phyloP scores from a whole-genome alignment of 2,329 filamentous ascomycete species.

The Ascochyta rabiei region DNA sequence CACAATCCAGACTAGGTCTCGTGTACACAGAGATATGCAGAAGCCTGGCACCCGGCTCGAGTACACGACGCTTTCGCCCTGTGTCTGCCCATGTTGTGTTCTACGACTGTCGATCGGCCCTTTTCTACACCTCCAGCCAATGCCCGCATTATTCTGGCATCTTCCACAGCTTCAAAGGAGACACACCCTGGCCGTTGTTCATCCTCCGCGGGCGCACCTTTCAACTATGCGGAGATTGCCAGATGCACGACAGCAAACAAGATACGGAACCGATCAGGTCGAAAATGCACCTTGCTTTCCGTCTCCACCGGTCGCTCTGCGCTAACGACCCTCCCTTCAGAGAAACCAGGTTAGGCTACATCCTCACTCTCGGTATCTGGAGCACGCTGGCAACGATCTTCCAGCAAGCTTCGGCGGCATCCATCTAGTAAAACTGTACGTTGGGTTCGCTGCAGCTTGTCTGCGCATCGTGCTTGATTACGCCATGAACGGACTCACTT shows the following conservation, averaged over 20 bases:
- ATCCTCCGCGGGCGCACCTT: conserved; percentile 1
- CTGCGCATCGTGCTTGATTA: background rate
- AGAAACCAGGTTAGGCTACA: background rate
- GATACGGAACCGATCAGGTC: background rate
- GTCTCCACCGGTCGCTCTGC: background rate
- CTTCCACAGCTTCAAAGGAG: background rate
- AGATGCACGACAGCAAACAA: background rate
- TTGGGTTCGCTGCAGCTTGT: background rate
- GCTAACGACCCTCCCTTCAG: background rate
- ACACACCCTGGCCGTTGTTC: background rate
- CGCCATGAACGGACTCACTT: background rate
- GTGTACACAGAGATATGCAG: conserved; percentile 2
- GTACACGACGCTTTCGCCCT: conserved; percentile 1
- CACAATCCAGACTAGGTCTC: conserved; percentile 2
- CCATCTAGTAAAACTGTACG: background rate
- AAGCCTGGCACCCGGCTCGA: conserved; percentile 1
- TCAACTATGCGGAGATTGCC: background rate
- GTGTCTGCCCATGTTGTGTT: background rate
- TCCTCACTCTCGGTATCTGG: too few species aligned
- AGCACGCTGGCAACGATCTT: background rate
- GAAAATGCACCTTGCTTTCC: background rate
- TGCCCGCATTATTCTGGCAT: background rate
- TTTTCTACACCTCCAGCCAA: background rate
- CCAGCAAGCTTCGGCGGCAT: background rate
- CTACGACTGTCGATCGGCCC: conserved; percentile 6